Percentiles rank a stretch among this genome's conserved stretches.
phyloP scores from a whole-genome alignment of 345 rosid genomes.

The Cardamine chenopodiifolia region DNA sequence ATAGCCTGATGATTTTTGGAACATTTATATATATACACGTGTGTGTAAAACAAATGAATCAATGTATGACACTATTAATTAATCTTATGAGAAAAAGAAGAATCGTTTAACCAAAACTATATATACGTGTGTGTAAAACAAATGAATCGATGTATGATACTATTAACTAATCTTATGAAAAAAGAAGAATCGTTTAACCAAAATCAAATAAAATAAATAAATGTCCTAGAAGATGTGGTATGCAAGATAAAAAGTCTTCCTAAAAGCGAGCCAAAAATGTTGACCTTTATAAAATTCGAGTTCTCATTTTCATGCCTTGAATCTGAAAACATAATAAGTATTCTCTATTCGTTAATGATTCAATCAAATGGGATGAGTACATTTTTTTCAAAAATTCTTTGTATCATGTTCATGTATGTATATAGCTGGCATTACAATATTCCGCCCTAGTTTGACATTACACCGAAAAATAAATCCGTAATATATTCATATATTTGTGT shows the following conservation, averaged over 20 bases:
- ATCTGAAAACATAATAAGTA: background rate
- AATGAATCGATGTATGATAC: background rate
- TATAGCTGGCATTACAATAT: background rate
- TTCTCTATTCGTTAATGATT: background rate
- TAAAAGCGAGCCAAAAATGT: conserved; percentile 29
- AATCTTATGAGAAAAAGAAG: background rate
- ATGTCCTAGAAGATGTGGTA: conserved; percentile 19
- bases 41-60: background rate
- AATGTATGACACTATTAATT: no score
- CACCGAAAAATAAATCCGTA: background rate
- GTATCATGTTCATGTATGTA: background rate
- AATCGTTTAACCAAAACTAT: no score
- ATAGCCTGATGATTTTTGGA: no score
- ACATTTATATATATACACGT: background rate
- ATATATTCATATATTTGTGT: background rate
- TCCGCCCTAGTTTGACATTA: conserved; percentile 1
- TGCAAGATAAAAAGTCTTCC: conserved; percentile 25
- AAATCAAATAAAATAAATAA: no score
- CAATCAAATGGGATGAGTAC: background rate
- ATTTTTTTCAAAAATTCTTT: background rate
- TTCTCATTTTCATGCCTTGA: conserved; percentile 14
- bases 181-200: background rate
- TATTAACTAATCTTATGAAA: background rate
- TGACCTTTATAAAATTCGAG: conserved; percentile 19
- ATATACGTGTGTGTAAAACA: background rate